Evolutionary conservation across 2,329 filamentous ascomycete species (phyloP).

Genomic region (Coniochaeta sp.): DNA sequence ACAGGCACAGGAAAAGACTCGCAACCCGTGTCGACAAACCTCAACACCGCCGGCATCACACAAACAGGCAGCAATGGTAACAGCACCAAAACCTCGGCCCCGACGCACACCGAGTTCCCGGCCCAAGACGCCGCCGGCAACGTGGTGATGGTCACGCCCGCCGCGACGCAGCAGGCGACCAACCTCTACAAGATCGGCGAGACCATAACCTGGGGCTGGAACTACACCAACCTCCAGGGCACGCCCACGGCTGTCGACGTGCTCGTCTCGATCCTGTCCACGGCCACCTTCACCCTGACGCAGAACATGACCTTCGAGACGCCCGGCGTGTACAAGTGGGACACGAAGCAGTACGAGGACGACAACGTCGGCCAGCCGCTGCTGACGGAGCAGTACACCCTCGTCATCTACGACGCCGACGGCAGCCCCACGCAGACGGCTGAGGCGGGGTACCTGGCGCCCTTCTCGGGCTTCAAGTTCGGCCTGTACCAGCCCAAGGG

Average conservation of each 20-base stretch:
- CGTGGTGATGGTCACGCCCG: conserved; percentile 46
- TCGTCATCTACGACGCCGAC: conserved; percentile 55
- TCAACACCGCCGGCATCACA: conserved; percentile 14
- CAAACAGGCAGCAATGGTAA: conserved; percentile 15
- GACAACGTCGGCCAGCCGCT: conserved; percentile 38
- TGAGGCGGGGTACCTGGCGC: conserved; percentile 47
- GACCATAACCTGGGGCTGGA: conserved; percentile 54
- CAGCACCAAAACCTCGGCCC: conserved; percentile 7
- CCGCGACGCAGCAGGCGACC: conserved; percentile 30
- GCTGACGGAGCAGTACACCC: conserved; percentile 48
- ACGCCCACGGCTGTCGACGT: conserved; percentile 55
- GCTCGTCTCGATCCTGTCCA: conserved; percentile 45
- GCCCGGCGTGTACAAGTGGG: conserved; percentile 48
- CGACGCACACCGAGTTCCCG: conserved; percentile 32
- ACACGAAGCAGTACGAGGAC: conserved; percentile 44
- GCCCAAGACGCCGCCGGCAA: conserved; percentile 39
- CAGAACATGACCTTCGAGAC: conserved; percentile 54
- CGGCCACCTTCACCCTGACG: conserved; percentile 52
- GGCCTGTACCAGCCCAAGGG: conserved; percentile 47
- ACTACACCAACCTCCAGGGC: conserved; percentile 54
- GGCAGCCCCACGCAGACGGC: conserved; percentile 40
- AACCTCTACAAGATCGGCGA: conserved; percentile 55
- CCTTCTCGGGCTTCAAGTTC: conserved; percentile 43
- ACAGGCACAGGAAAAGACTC: conserved; percentile 18
- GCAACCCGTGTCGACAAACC: conserved; percentile 10